Percentiles rank a stretch among this genome's conserved stretches.
Conservation (phyloP, 805 yeast species). For the Monosporozyma yasuniensis region DNA sequence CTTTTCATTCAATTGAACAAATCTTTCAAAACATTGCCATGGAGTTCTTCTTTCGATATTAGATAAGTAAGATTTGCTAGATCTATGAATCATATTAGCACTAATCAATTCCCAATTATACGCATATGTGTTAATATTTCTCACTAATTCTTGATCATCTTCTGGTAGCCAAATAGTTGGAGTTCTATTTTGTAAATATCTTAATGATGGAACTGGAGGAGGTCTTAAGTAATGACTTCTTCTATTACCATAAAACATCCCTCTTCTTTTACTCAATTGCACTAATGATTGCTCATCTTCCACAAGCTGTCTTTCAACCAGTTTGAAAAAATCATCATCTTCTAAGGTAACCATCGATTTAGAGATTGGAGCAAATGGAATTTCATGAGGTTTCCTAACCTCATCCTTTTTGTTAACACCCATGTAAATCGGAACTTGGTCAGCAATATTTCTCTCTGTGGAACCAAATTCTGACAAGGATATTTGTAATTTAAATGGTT, state of each 20-base stretch:
- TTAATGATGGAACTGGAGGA: conserved; percentile 81
- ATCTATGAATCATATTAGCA: conserved; percentile 59
- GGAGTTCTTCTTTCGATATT: conserved; percentile 93
- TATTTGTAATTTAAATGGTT: conserved; percentile 30
- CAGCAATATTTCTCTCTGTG: conserved; percentile 29
- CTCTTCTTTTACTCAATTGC: conserved; percentile 31
- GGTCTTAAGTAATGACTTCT: conserved; percentile 65
- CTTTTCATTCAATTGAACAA: conserved; percentile 82
- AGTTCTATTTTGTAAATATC: conserved; percentile 70
- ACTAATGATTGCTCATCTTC: conserved; percentile 34
- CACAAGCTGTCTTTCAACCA: conserved; percentile 40
- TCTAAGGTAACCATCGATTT: conserved; percentile 57
- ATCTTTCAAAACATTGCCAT: conserved; percentile 97
- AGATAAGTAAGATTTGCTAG: conserved; percentile 66
- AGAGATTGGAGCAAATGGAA: conserved; percentile 49
- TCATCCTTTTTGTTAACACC: conserved; percentile 26
- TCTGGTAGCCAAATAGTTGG: conserved; percentile 96
- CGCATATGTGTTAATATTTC: conserved; percentile 73
- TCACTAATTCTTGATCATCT: conserved; percentile 75
- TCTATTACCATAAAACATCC: conserved; percentile 41
- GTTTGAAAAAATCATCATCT: conserved; percentile 53
- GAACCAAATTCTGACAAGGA: conserved; percentile 27
- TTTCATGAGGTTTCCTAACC: conserved; percentile 12
- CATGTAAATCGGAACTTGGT: conserved; percentile 27
- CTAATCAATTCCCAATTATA: conserved; percentile 93